phyloP scores from a whole-genome alignment of 1,284 basidiomycete species.

The Sporisorium reilianum region DNA sequence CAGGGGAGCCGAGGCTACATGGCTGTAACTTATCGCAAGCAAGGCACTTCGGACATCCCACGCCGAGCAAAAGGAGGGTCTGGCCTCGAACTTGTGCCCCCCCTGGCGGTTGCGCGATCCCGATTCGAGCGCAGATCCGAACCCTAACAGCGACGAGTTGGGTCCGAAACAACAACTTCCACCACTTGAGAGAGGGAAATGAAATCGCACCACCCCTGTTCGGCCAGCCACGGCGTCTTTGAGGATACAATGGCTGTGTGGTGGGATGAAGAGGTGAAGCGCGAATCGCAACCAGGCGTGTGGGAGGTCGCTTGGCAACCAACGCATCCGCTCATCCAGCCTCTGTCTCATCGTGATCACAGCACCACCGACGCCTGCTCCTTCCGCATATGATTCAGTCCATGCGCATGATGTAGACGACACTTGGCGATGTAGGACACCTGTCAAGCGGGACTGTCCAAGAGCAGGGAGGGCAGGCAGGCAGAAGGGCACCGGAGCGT shows the following conservation, averaged over 20 bases:
- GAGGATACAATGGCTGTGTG: not conserved
- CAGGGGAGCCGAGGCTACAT: not conserved
- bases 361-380: not conserved
- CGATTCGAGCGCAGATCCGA: not conserved
- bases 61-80: too few relatives aligned
- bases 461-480: too few relatives aligned
- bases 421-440: not conserved
- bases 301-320: not conserved
- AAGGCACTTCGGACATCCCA: too few relatives aligned
- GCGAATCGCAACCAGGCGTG: not conserved
- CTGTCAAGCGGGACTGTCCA: not conserved
- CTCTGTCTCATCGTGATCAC: not conserved
- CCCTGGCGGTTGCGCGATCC: not conserved
- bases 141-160: not conserved
- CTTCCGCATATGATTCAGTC: not conserved
- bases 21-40: not conserved
- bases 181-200: not conserved
- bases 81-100: too few relatives aligned
- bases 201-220: not conserved
- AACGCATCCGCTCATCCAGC: too few relatives aligned
- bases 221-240: not conserved
- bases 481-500: too few relatives aligned
- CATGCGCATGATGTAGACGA: conserved; percentile 2
- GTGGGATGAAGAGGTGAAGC: not conserved
- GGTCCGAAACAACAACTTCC: not conserved